phyloP scores from a whole-genome alignment of 495 filamentous ascomycete species.

The Penicillium canariense region DNA sequence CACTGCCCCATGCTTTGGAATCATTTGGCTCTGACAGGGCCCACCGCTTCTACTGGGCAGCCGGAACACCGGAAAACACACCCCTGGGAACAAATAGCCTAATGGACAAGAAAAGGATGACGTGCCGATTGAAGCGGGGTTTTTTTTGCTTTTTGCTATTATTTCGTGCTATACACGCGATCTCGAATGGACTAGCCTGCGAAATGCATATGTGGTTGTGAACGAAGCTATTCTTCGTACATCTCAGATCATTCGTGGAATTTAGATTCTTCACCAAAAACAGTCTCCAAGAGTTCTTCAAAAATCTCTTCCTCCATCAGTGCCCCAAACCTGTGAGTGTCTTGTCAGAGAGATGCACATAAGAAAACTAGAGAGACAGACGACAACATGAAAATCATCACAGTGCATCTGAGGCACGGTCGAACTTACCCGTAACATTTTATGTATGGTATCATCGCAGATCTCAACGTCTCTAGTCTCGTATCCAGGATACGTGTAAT shows the following conservation, averaged over 20 bases:
- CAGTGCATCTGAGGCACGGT: not conserved
- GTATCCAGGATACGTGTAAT: not conserved
- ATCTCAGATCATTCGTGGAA: no score
- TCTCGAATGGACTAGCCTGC: no score
- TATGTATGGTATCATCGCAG: constrained; percentile 13
- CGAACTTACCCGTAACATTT: constrained; percentile 20
- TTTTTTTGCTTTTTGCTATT: no score
- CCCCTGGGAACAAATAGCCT: no score
- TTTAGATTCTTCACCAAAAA: not conserved
- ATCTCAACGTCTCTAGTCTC: constrained; percentile 6
- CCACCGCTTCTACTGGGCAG: not conserved
- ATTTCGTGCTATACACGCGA: no score
- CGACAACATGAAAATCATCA: not conserved
- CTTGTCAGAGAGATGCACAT: no score
- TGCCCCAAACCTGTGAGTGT: constrained; percentile 10
- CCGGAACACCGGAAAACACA: not conserved
- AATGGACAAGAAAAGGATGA: no score
- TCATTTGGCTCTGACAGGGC: not conserved
- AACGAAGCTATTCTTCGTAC: no score
- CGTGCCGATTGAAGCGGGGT: no score
- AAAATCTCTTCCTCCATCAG: constrained; percentile 15
- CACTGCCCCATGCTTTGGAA: not conserved
- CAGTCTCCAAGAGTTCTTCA: constrained; percentile 4
- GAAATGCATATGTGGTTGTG: no score
- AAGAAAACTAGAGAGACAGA: no score